Evolutionary conservation across 768 basidiomycete species (phyloP).

Genomic region (Hericium rajendrae): DNA sequence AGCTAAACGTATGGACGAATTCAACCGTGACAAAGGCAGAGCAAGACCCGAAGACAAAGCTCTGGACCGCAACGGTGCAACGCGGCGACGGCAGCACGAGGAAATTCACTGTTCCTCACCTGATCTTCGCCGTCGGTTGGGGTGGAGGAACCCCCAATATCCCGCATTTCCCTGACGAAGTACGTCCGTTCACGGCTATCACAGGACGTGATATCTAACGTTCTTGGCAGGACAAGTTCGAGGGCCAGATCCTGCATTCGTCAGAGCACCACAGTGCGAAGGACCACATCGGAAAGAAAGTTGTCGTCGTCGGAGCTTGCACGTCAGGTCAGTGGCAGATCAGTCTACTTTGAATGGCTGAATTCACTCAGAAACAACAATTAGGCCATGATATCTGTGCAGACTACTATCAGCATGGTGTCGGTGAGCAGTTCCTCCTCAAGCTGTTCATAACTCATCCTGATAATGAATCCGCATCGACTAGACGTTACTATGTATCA

Average conservation of each 20-base stretch:
- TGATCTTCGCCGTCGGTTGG: conserved; percentile 25
- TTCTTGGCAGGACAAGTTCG: conserved; percentile 20
- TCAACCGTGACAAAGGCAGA: conserved; percentile 12
- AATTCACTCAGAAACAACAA: neutral
- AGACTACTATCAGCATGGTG: conserved; percentile 20
- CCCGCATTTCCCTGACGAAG: conserved; percentile 16
- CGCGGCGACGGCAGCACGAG: conserved; percentile 4
- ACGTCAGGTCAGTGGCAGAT: conserved; percentile 14
- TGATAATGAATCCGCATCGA: neutral
- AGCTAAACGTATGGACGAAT: conserved; percentile 55
- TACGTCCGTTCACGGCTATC: neutral
- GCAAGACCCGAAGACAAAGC: conserved; percentile 11
- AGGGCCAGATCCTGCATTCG: conserved; percentile 25
- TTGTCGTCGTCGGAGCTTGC: conserved; percentile 29
- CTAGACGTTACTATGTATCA: conserved; percentile 20
- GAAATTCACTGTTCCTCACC: conserved; percentile 15
- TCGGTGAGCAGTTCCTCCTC: conserved; percentile 7
- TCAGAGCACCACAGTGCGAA: conserved; percentile 20
- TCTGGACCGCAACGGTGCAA: conserved; percentile 11
- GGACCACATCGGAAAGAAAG: conserved; percentile 28
- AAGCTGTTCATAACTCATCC: no score
- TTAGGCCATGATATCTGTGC: conserved; percentile 25
- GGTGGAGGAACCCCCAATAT: conserved; percentile 25
- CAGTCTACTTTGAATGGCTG: neutral
- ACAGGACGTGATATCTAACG: neutral